Percentiles rank a stretch among this genome's conserved stretches.
Conservation (phyloP, 2,329 filamentous ascomycete genomes). For the Tolypocladium capitatum region DNA sequence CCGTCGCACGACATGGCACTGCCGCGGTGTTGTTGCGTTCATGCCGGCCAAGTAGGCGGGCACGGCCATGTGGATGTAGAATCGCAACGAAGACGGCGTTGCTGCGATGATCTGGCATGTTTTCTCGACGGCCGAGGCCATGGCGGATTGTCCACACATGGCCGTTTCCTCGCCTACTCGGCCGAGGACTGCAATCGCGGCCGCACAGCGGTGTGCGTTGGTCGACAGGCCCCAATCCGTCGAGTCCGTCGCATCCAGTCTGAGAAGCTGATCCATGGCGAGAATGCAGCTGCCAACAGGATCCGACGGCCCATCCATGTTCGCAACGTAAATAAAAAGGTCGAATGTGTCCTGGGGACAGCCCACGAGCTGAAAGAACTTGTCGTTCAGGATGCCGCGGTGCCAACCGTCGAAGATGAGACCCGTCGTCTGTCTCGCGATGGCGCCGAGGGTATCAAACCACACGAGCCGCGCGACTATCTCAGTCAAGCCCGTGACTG, state of each 20-base stretch:
- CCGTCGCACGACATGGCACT: conserved; percentile 19
- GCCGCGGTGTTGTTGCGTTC: conserved; percentile 15
- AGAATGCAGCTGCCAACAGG: conserved; percentile 8
- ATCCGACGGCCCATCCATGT: conserved; percentile 5
- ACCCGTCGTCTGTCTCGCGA: conserved; percentile 8
- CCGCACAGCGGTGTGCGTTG: conserved; percentile 22
- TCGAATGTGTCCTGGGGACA: conserved; percentile 23
- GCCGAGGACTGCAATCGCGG: conserved; percentile 18
- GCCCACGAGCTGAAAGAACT: conserved; percentile 23
- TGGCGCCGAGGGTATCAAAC: conserved; percentile 23
- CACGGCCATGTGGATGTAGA: conserved; percentile 25
- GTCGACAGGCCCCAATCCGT: conserved; percentile 11
- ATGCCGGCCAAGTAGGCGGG: conserved; percentile 24
- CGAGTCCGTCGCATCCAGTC: conserved; percentile 3
- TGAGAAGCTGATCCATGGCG: conserved; percentile 14
- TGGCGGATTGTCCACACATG: conserved; percentile 3
- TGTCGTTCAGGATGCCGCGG: conserved; percentile 17
- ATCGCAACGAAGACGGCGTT: conserved; percentile 18
- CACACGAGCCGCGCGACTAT: conserved; percentile 25
- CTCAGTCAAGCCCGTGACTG: conserved; percentile 21
- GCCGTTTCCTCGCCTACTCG: neutral
- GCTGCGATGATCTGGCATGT: conserved; percentile 20
- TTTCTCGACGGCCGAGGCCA: conserved; percentile 18
- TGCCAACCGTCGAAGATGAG: conserved; percentile 29
- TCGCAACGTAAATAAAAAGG: conserved; percentile 20